These are phyloP conservation scores for Collybiopsis confluens DNA, from an alignment of 768 basidiomycete species.

Conservation along the genomic window DNA sequence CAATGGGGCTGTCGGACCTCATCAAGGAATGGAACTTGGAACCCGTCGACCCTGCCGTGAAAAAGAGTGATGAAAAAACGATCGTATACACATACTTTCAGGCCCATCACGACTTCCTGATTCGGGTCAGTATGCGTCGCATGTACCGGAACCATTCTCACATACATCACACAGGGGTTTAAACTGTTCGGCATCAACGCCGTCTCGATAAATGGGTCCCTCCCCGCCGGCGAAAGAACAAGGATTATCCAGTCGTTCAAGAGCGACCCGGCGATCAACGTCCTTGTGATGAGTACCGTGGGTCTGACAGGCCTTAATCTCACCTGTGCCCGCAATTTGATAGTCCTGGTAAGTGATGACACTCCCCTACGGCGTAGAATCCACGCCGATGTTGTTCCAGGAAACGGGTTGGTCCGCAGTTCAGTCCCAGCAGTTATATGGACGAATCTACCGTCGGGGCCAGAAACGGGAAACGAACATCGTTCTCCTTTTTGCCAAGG, in stretches of 20 bases:
- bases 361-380: neutral
- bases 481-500: neutral
- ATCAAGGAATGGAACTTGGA: neutral
- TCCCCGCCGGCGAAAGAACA: neutral
- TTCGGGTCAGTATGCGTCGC: neutral
- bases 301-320: slow-evolving; percentile 6
- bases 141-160: too few species aligned
- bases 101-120: neutral
- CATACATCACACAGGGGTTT: neutral
- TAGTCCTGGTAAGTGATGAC: neutral
- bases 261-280: neutral
- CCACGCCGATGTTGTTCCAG: neutral
- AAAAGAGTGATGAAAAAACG: neutral
- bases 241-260: slow-evolving; percentile 5
- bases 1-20: neutral
- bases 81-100: neutral
- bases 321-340: neutral
- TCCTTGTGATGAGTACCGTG: slow-evolving; percentile 4
- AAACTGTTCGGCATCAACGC: neutral
- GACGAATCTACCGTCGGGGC: slow-evolving; percentile 2
- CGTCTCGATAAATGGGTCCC: neutral
- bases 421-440: neutral
- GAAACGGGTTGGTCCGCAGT: slow-evolving; percentile 5
- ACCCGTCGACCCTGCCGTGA: neutral
- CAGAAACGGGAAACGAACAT: slow-evolving; percentile 1